Base-by-base conservation (phyloP, 345 rosid species). In the Lepidium aucheri region DNA sequence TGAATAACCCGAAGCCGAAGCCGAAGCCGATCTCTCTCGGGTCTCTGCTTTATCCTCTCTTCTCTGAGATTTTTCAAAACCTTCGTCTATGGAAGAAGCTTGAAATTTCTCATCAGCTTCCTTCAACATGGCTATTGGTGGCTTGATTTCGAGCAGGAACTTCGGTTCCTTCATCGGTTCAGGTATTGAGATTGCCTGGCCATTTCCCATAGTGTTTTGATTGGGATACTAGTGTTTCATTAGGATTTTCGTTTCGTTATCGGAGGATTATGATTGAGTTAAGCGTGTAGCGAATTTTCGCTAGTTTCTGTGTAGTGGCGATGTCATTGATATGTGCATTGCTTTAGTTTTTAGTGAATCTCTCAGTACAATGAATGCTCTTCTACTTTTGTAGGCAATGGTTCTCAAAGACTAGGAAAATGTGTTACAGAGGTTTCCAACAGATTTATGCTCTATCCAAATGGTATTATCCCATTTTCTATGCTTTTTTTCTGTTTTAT, bases 61-160 rank as follows among this genome's bases (percentile, higher is more conserved):
- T 68, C 79, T 78, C 53, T 43, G 6, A 11, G 67, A 42, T 50
- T 57, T 42, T 60, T 47, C 10, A 2, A 60, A 38, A 32, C 46
- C 61, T 53, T 68, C 34, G 71, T 60, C 41, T 39, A 74, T 68
- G 78, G 74, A 54, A 43, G 47, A 72, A 74, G 76, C 77, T 73
- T 79, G 74, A 55, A 1, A 2, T 1, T 1, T 20, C 51, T 55
- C 65, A 9, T 46, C 15, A 45, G 13, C 41, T 61, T 30, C 16
- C 39, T 53, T n/a, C 7, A 77, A 13, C 33, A 90, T 93, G 99
- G 89, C 89, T 43, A 81, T 88, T 60, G 92, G 95, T 69, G 77
- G 87, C 67, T 78, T 94, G 75, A 75, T 90, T 82, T 85, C 91
- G 11, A 82, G 69, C 80, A 81, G 86, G 72, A 79, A 76, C 78